Conservation (phyloP, 345 rosid species). For the Salix suchowensis region DNA sequence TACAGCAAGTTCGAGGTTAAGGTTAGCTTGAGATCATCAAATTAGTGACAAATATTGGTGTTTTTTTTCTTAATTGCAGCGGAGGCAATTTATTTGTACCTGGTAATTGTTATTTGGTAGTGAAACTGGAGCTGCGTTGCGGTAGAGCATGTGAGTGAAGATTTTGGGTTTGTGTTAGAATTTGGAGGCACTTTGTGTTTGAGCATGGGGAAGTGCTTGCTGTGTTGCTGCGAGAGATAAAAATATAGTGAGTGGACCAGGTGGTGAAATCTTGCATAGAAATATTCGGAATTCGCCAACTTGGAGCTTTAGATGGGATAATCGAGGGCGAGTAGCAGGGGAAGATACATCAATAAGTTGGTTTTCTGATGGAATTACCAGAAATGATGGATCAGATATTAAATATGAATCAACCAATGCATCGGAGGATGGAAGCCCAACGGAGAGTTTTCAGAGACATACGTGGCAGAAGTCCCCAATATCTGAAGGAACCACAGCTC, state of each 20-base stretch:
- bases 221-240: slow-evolving; percentile 96
- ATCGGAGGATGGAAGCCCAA: slow-evolving; percentile 67
- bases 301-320: slow-evolving; percentile 97
- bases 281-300: slow-evolving; percentile 75
- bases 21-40: background rate
- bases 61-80: slow-evolving; percentile 20
- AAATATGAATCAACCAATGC: slow-evolving; percentile 57
- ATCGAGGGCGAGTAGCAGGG: slow-evolving; percentile 91
- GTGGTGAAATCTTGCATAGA: slow-evolving; percentile 56
- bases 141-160: slow-evolving; percentile 24
- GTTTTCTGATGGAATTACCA: slow-evolving; percentile 58
- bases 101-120: background rate
- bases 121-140: slow-evolving; percentile 3
- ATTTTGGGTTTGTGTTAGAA: slow-evolving; percentile 15
- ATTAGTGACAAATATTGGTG: background rate
- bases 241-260: slow-evolving; percentile 55
- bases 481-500: slow-evolving; percentile 42
- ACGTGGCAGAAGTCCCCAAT: slow-evolving; percentile 62
- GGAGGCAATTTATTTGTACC: background rate
- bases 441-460: slow-evolving; percentile 46
- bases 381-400: slow-evolving; percentile 47
- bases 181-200: slow-evolving; percentile 17
- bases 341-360: slow-evolving; percentile 75
- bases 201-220: slow-evolving; percentile 88
- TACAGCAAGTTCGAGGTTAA: background rate